phyloP scores from a whole-genome alignment of 192 early-diverging fungal genomes.

The Coemansia sp. region DNA sequence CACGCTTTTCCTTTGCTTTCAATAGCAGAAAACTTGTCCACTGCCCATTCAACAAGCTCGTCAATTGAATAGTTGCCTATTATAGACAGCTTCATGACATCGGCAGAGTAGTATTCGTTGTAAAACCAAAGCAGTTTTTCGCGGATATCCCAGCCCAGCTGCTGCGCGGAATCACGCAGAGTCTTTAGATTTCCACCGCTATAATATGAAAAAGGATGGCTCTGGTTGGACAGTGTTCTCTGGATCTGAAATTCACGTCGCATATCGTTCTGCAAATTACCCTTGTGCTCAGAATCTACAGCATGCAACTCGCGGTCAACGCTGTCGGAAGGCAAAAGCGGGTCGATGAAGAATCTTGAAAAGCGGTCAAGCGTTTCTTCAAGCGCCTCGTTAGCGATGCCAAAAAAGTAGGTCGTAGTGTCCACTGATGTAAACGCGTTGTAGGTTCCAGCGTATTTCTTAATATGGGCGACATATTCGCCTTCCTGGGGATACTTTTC shows the following conservation, averaged over 20 bases:
- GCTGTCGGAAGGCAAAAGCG: conserved; percentile 73
- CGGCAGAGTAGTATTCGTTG: conserved; percentile 84
- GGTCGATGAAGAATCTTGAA: conserved; percentile 81
- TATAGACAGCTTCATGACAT: conserved; percentile 86
- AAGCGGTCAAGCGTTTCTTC: conserved; percentile 64
- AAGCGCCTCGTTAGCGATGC: conserved; percentile 38
- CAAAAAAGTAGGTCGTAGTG: conserved; percentile 20
- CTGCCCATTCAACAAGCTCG: conserved; percentile 70
- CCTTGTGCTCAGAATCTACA: conserved; percentile 92
- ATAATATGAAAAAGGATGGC: conserved; percentile 81
- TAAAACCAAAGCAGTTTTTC: conserved; percentile 79
- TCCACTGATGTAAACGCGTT: conserved; percentile 31
- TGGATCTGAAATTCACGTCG: conserved; percentile 1
- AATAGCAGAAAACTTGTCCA: conserved; percentile 73
- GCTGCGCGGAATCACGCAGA: conserved; percentile 52
- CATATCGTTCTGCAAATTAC: conserved; percentile 70
- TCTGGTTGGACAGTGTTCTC: conserved; percentile 35
- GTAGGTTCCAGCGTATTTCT: conserved; percentile 17
- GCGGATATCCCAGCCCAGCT: conserved; percentile 67
- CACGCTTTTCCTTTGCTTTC: conserved; percentile 65
- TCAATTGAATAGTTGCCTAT: conserved; percentile 78
- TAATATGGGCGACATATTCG: conserved; percentile 51
- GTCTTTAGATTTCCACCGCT: conserved; percentile 81
- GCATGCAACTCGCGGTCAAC: conserved; percentile 83
- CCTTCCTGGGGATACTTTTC: conserved; percentile 68